These are phyloP conservation scores for Micromonas commoda DNA, from an alignment of 139 green algal genomes.

Conservation along the genomic window DNA sequence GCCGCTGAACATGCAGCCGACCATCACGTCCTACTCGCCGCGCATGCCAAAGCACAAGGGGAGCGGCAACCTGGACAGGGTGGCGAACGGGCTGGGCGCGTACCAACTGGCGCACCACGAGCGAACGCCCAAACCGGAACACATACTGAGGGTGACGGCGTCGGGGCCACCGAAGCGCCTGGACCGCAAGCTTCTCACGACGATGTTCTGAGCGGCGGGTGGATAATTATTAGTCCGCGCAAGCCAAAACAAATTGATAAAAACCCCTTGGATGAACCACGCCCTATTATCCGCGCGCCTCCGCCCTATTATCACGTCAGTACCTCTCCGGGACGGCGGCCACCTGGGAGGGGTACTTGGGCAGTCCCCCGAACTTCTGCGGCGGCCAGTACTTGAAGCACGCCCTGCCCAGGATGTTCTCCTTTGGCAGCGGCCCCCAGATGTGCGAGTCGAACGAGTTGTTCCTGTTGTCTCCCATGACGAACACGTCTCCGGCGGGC, in stretches of 20 bases:
- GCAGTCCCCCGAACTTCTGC: slow-evolving; percentile 50
- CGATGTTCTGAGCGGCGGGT: background rate
- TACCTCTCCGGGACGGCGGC: background rate
- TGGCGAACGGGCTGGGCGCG: background rate
- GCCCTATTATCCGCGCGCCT: background rate
- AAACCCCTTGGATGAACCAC: no score
- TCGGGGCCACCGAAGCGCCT: background rate
- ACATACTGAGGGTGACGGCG: background rate
- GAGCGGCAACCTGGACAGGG: no score
- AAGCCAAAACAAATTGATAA: no score
- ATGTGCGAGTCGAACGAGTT: slow-evolving; percentile 97
- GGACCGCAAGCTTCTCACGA: no score
- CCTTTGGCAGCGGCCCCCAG: slow-evolving; percentile 82
- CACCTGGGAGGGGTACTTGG: background rate
- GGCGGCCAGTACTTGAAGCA: slow-evolving; percentile 90
- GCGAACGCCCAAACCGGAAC: background rate
- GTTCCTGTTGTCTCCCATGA: slow-evolving; percentile 98
- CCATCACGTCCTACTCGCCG: no score
- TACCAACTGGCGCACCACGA: background rate
- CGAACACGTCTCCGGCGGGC: slow-evolving; percentile 75
- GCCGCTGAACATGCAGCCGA: no score
- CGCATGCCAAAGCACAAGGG: no score
- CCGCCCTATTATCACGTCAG: background rate
- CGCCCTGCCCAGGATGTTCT: slow-evolving; percentile 57
- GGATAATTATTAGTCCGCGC: no score